Evolutionary conservation across 805 yeast species (phyloP), one percentile per base, ranked within the genome.

Genomic region (Suhomyces sp.): DNA sequence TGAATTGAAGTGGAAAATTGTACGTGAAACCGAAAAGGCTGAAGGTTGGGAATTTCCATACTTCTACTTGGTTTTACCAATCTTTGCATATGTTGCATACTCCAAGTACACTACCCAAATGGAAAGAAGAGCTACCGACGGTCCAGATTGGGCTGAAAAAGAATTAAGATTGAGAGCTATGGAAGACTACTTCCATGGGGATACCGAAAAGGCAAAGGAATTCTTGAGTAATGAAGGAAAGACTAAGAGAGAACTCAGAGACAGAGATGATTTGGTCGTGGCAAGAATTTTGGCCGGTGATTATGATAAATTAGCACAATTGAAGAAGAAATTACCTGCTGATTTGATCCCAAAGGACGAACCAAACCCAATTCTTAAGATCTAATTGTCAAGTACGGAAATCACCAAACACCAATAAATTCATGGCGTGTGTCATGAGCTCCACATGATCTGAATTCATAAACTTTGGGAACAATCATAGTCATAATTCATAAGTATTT

Each of bases 31-130:
- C 49, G 83, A 80, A 61, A 84, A 83, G 64, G 78, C 78, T 35
- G 96, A 89, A 72, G 96, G 96, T 46, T 89, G 96, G 96, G 96
- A 89, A 66, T 75, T 76, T 57, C 76, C 87, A 50, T 83, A 85
- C 61, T 88, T 85, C 72, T 85, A 80, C 68, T 73, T 85, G 50
- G 86, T 86, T 58, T 79, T 89, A 53, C 96, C 96, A 17, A 83
- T 84, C 22, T 75, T 86, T 64, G 72, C 82, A 46, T 73, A 83
- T 57, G 70, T 87, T 44, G 74, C 83, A 49, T 82, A 75, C 60
- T 65, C 77, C 54, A 75, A 75, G 64, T 73, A 75, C 65, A 72
- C 77, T 44, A 65, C 77, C 25, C 77, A 75, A 60, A 67, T 68
- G 71, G 65, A 65, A 59, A 65, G 65, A 59, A 67, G 77, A 60